Percentiles rank a stretch among this genome's conserved stretches.
Evolutionary conservation across 495 filamentous ascomycete species (phyloP).

Genomic region (Penicillium manginii): DNA sequence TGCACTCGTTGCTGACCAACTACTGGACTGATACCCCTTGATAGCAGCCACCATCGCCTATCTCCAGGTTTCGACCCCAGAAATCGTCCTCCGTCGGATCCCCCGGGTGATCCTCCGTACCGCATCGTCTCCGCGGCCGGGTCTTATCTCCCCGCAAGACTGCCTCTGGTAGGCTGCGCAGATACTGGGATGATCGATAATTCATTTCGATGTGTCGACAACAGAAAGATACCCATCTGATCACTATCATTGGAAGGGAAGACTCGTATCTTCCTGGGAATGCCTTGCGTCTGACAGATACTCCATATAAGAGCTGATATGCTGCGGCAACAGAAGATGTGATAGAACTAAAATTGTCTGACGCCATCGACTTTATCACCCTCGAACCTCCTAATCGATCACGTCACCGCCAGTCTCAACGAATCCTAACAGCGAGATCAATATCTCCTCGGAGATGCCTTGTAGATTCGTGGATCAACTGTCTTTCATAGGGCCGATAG

Average conservation of each 20-base stretch:
- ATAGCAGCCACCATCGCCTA: slow-evolving; percentile 18
- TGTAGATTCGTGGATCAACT: background rate
- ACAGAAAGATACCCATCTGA: background rate
- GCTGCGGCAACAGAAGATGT: background rate
- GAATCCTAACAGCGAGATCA: background rate
- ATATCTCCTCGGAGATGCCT: background rate
- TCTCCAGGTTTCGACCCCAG: slow-evolving; percentile 31
- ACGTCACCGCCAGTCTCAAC: background rate
- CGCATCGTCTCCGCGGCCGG: background rate
- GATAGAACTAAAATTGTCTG: background rate
- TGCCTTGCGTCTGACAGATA: too few relatives aligned
- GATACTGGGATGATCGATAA: slow-evolving; percentile 5
- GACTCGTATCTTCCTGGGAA: background rate
- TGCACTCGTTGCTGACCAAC: background rate
- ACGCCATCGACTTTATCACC: slow-evolving; percentile 7
- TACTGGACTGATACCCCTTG: background rate
- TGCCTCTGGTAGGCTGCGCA: background rate
- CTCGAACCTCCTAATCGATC: background rate
- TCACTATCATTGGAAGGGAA: background rate
- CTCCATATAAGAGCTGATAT: background rate
- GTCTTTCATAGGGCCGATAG: background rate
- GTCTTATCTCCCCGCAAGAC: slow-evolving; percentile 12
- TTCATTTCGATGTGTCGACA: slow-evolving; percentile 17
- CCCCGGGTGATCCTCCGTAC: slow-evolving; percentile 15
- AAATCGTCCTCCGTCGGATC: slow-evolving; percentile 12